These are phyloP conservation scores for Moniliophthora roreri DNA, from an alignment of 1,284 basidiomycete genomes.

Conservation along the genomic window DNA sequence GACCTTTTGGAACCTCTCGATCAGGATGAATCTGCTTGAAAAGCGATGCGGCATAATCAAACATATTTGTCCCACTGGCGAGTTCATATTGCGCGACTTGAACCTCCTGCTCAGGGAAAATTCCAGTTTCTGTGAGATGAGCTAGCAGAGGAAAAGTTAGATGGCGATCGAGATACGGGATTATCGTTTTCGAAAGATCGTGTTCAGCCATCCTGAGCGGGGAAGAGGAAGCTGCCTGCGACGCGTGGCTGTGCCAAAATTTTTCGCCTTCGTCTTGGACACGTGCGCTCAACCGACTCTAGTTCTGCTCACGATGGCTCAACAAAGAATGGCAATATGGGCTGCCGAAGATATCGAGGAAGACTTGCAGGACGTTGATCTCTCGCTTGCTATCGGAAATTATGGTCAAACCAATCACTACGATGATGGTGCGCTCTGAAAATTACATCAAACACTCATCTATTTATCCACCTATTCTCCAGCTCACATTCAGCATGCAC, in stretches of 20 bases:
- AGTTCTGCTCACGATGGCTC: slow-evolving; percentile 42
- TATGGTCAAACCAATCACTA: slow-evolving; percentile 69
- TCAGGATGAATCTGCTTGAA: slow-evolving; percentile 79
- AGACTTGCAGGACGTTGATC: slow-evolving; percentile 69
- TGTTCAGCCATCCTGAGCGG: slow-evolving; percentile 68
- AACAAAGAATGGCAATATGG: slow-evolving; percentile 68
- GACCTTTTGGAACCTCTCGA: slow-evolving; percentile 66
- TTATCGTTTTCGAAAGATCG: slow-evolving; percentile 90
- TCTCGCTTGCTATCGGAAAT: slow-evolving; percentile 67
- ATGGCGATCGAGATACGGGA: slow-evolving; percentile 93
- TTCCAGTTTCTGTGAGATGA: slow-evolving; percentile 74
- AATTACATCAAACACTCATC: not conserved
- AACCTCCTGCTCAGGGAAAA: slow-evolving; percentile 78
- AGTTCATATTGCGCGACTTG: slow-evolving; percentile 93
- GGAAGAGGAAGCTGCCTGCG: slow-evolving; percentile 22
- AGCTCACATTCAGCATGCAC: slow-evolving; percentile 50
- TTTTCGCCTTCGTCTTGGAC: not conserved
- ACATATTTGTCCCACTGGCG: slow-evolving; percentile 95
- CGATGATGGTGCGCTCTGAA: slow-evolving; percentile 57
- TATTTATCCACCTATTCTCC: slow-evolving; percentile 9
- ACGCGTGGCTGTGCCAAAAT: slow-evolving; percentile 10
- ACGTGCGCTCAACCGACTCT: not conserved
- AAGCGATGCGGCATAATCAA: slow-evolving; percentile 83
- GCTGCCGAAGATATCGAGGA: slow-evolving; percentile 75
- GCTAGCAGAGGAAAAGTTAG: slow-evolving; percentile 90